Base-by-base conservation (phyloP, 1,139 yeast genomes). In the Chernovozyma aurita region DNA sequence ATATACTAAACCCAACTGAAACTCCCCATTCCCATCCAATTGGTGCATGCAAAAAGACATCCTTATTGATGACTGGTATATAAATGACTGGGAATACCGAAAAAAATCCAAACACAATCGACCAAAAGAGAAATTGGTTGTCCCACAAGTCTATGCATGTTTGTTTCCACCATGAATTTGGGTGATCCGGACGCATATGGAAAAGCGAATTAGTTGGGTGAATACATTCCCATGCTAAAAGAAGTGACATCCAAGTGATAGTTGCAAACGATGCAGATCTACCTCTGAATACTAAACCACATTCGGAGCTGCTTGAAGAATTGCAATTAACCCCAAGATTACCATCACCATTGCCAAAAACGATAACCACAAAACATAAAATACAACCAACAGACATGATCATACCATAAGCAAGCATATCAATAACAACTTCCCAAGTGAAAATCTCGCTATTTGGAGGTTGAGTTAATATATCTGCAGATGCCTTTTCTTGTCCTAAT, bases 191-290 rank as follows among this genome's bases (percentile, higher is more conserved):
- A 45, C 81, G 74, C 88, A 85, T 82, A 36, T 69, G 63, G 59
- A 87, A 85, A 45, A 87, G 68, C 1, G 95, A 85, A 47, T 81
- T 70, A 42, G 80, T 67, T 59, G 83, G 70, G 55, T 86, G 94
- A 41, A 86, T 73, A 52, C 90, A 88, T 61, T 87, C 95, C 95
- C 95, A 87, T 2, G 95, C 95, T 39, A 86, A 67, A 21, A 88
- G 61, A 43, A 88, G 73, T 3, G 95, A 84, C 63, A 94, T 78
- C 95, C 96, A 88, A 1, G 96, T 87, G 82, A 88, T 81, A 5
- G 81, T 78, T 3, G 85, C 86, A 63, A 88, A 88, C 0, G 94
- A 74, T 3, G 85, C 77, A 2, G 95, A 78, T 55, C 97, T 78
- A 3, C 92, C 90, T 50, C 77, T 69, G 64, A 81, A 86, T 4